phyloP scores from a whole-genome alignment of 371 early-diverging fungal genomes.

The Haplosporangium sp. region DNA sequence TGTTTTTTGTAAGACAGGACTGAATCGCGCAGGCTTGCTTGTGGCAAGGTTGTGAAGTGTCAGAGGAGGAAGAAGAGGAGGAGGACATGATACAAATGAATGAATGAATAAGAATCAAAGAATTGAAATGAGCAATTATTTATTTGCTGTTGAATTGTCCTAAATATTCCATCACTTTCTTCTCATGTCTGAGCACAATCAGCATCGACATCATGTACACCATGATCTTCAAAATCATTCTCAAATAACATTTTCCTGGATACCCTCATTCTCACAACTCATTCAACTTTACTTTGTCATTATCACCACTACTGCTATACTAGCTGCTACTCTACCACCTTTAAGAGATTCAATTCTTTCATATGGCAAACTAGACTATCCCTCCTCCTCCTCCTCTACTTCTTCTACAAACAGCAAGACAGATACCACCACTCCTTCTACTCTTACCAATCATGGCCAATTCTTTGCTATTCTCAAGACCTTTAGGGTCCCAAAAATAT shows the following conservation, averaged over 20 bases:
- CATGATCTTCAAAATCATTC: neutral
- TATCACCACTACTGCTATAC: slow-evolving; percentile 20
- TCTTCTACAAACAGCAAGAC: neutral
- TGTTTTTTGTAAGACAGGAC: slow-evolving; percentile 71
- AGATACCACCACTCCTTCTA: no score
- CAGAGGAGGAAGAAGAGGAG: neutral
- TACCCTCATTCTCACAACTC: slow-evolving; percentile 35
- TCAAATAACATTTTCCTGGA: neutral
- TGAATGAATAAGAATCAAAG: neutral
- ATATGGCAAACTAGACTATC: slow-evolving; percentile 47
- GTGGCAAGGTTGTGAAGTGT: slow-evolving; percentile 58
- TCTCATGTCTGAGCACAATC: neutral
- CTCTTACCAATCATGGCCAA: neutral
- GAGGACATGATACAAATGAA: neutral
- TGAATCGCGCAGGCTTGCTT: slow-evolving; percentile 78
- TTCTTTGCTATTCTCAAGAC: slow-evolving; percentile 13
- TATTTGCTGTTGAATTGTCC: neutral
- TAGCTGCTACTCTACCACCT: slow-evolving; percentile 26
- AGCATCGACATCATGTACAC: neutral
- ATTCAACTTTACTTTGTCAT: slow-evolving; percentile 34
- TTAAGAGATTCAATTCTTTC: slow-evolving; percentile 34
- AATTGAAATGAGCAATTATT: neutral
- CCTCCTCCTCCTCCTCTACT: neutral
- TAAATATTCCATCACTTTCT: no score
- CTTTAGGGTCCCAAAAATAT: slow-evolving; percentile 70